Evolutionary conservation across 2,329 filamentous ascomycete genomes (phyloP), one percentile per base, ranked within the genome.

Genomic region (Neocatenulostroma microsporum): DNA sequence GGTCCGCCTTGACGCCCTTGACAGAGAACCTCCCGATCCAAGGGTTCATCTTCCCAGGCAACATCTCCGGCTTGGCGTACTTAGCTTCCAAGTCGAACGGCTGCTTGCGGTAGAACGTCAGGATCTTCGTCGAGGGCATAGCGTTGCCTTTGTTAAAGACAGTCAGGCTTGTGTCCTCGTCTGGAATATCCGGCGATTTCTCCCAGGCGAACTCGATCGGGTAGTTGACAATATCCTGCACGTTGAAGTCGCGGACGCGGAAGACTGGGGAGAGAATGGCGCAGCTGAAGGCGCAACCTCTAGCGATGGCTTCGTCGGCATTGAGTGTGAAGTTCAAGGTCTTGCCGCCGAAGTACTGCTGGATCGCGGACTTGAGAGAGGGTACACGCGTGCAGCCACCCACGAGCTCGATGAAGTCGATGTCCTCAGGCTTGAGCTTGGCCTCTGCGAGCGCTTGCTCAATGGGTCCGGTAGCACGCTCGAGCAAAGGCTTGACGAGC

Each of bases 201-300:
- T 98, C 91, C 91, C 91, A 98, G 36, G 82, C 84, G 65, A 98
- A 98, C 62, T 98, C 89, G 62, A 98, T 94, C 32, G 91, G 91
- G 70, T 96, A 98, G 72, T 81, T 86, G 67, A 94, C 85, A 55
- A 96, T 89, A 64, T 98, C 91, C 73, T 96, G 87, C 43, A 96
- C 82, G 51, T 87, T 79, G 67, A 98, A 98, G 71, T 98, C 91
- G 57, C 91, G 87, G 60, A 98, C 91, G 62, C 89, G 87, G 82
- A 98, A 96, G 50, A 94, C 84, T 30, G 91, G 91, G 0, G 91
- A 96, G 38, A 96, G 79, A 53, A 95, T 95, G 56, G 91, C 91
- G 63, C 91, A 96, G 76, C 83, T 87, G 71, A 98, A 98, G 43
- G 91, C 88, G 62, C 86, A 94, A 45, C 91, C 91, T 61, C 91